These are phyloP conservation scores for Taphrina communis DNA, from an alignment of 1,139 yeast genomes.

Conservation along the genomic window DNA sequence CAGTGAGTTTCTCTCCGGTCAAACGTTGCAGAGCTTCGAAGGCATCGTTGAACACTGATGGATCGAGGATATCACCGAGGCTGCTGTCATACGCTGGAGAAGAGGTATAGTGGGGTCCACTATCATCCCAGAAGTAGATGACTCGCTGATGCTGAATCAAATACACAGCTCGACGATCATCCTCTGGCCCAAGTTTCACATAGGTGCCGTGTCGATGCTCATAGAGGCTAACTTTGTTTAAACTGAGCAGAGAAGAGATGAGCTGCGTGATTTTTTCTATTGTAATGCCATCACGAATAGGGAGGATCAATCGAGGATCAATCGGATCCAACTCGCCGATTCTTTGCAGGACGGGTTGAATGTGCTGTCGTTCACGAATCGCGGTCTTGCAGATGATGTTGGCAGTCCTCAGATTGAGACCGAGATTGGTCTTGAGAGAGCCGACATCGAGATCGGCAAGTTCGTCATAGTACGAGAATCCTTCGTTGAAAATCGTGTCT, in stretches of 20 bases:
- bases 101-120: neutral
- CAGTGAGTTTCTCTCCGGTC: constrained; percentile 12
- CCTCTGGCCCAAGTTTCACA: neutral
- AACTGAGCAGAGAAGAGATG: neutral
- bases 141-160: constrained; percentile 12
- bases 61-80: neutral
- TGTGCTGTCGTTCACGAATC: constrained; percentile 15
- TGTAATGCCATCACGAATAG: constrained; percentile 12
- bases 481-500: neutral
- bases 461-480: constrained; percentile 12
- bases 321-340: constrained; percentile 22
- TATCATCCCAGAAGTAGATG: constrained; percentile 15
- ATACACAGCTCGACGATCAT: constrained; percentile 13
- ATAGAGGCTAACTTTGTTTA: constrained; percentile 3
- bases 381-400: constrained; percentile 19
- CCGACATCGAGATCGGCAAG: constrained; percentile 18
- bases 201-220: constrained; percentile 21
- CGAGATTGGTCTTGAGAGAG: constrained; percentile 13
- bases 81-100: neutral
- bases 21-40: constrained; percentile 9
- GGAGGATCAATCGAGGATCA: constrained; percentile 1
- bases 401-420: constrained; percentile 12
- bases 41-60: constrained; percentile 1
- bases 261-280: constrained; percentile 6
- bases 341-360: constrained; percentile 12